Conservation (phyloP, 371 early-diverging fungal species). For the Funneliformis caledonium region DNA sequence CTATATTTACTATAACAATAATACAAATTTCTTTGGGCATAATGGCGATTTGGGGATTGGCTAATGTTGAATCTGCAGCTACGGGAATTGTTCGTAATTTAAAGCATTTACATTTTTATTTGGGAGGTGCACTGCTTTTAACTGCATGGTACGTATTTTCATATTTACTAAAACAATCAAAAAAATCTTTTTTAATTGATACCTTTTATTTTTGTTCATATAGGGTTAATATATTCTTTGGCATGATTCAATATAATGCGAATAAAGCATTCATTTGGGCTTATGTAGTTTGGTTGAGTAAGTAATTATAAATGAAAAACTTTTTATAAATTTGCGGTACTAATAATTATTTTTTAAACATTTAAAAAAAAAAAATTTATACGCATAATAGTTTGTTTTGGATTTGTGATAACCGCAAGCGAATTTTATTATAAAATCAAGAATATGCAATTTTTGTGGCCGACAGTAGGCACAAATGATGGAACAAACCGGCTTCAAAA, state of each 20-base stretch:
- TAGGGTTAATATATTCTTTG: constrained; percentile 3
- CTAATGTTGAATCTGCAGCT: not conserved
- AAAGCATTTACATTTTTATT: not conserved
- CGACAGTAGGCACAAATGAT: not conserved
- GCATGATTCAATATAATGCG: not conserved
- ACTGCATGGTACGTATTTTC: not conserved
- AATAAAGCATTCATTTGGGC: not conserved
- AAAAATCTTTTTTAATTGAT: no score
- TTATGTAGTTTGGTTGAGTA: constrained; percentile 1
- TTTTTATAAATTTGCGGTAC: no score
- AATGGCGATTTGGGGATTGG: constrained; percentile 1
- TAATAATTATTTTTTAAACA: not conserved
- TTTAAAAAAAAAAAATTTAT: not conserved
- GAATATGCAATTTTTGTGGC: constrained; percentile 27
- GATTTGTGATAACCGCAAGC: not conserved
- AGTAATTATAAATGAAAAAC: not conserved
- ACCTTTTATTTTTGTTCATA: not conserved
- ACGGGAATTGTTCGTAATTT: not conserved
- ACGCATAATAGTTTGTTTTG: not conserved
- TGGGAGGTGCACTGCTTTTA: not conserved
- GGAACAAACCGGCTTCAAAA: not conserved
- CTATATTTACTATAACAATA: not conserved
- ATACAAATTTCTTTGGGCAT: not conserved
- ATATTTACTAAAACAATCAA: not conserved
- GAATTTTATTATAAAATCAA: constrained; percentile 24